Conservation (phyloP, 2,329 filamentous ascomycete species). For the Dendrostoma leiphaemia region DNA sequence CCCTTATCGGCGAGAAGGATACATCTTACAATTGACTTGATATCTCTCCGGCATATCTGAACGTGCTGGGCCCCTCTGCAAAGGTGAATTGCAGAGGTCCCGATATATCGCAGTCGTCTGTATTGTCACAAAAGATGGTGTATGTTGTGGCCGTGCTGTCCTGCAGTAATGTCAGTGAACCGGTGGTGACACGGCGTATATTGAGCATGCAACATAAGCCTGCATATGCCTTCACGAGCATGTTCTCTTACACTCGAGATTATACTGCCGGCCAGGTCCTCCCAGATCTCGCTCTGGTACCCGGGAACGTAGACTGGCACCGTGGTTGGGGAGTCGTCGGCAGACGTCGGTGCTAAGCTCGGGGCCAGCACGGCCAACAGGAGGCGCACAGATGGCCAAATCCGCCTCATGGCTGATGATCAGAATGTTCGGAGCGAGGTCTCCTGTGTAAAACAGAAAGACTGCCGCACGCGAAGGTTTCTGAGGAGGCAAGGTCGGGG, state of each 20-base stretch:
- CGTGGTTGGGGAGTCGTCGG: slow-evolving; percentile 28
- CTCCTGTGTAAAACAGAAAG: too few species aligned
- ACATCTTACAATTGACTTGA: slow-evolving; percentile 3
- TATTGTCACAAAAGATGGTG: slow-evolving; percentile 47
- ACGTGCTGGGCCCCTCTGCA: slow-evolving; percentile 42
- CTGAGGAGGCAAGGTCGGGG: neutral
- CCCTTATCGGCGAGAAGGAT: neutral
- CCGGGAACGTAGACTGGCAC: slow-evolving; percentile 45
- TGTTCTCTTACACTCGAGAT: slow-evolving; percentile 37
- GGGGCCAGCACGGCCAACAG: slow-evolving; percentile 11
- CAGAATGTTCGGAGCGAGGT: neutral
- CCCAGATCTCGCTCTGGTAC: slow-evolving; percentile 42
- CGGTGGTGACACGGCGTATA: neutral
- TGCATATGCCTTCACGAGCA: slow-evolving; percentile 22
- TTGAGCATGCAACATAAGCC: neutral
- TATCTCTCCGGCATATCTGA: slow-evolving; percentile 23
- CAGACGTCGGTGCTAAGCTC: slow-evolving; percentile 18
- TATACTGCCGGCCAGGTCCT: slow-evolving; percentile 43
- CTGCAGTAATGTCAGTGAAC: slow-evolving; percentile 26
- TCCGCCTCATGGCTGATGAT: slow-evolving; percentile 10
- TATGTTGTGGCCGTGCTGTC: slow-evolving; percentile 41
- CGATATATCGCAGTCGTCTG: slow-evolving; percentile 40
- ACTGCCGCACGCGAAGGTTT: neutral
- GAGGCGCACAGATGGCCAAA: slow-evolving; percentile 8
- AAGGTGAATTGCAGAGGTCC: slow-evolving; percentile 47